Base-by-base conservation (phyloP, 2,329 filamentous ascomycete species). In the Lasiodiplodia sp. region DNA sequence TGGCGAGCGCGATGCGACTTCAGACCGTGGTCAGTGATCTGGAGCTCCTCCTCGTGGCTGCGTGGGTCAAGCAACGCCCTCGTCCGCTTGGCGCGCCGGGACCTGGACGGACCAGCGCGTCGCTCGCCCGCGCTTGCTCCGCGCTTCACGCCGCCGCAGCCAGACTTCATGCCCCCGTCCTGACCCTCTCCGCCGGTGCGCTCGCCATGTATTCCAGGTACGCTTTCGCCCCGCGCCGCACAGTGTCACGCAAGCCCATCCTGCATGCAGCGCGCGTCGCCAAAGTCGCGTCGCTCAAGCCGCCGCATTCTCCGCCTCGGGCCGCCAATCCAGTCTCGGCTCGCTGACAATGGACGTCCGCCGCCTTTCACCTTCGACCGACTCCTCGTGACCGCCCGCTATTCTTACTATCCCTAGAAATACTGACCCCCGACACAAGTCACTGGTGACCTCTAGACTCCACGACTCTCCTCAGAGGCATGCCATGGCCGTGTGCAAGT, bases 401-500 rank as follows among this genome's bases (percentile, higher is more conserved):
- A 51, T 60, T 28, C 65, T 25, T 67, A 51, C 40, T 18, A 18
- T 40, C 34, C 16, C 31, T 8, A 11, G 34, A 56, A 25, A 63
- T 68, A 51, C 66, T 68, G 44, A 68, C 28, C 10, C 40, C 57
- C 49, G 34, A 68, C 66, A 52, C 47, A 40, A 68, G 66, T 38
- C 47, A 49, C 14, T 49, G 28, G 31, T 62, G 16, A 60, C 23
- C 44, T 38, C 47, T 51, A 68, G 58, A 51, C 51, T 47, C 40
- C 51, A 67, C 65, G 53, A 52, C 53, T 40, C 65, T 25, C 55
- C 65, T 44, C 44, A 31, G n/a, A 18, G 60, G 23, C 47, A 12
- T 37, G 49, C 53, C 53, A 81, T 84, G 83, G 74, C 76, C 37
- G 75, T 91, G 68, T 93, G 91, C 82, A 85, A 79, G 71, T 92